Conservation (phyloP, 2,329 filamentous ascomycete species). For the Aplosporella prunicola region DNA sequence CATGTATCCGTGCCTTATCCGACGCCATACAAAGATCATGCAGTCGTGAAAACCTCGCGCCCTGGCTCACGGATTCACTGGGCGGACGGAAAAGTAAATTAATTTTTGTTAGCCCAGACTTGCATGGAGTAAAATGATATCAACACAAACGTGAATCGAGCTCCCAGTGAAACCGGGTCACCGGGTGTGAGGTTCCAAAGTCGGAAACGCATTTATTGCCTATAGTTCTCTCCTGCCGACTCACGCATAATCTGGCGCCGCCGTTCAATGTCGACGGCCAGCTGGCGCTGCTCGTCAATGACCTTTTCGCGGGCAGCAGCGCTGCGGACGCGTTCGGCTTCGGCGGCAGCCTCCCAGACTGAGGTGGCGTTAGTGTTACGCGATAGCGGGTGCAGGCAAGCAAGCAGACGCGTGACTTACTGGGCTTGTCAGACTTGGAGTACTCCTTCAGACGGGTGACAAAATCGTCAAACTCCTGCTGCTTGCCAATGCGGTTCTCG, state of each 20-base stretch:
- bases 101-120: too few species aligned
- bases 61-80: too few species aligned
- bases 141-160: too few species aligned
- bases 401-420: constrained; percentile 44
- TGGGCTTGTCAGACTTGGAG: constrained; percentile 83
- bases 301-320: constrained; percentile 17
- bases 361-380: too few species aligned
- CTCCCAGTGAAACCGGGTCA: too few species aligned
- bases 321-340: constrained; percentile 8
- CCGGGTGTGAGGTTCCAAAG: too few species aligned
- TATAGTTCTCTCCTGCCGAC: constrained; percentile 6
- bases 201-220: too few species aligned
- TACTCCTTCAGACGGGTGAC: constrained; percentile 76
- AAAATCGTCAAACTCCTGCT: constrained; percentile 86
- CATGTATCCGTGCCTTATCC: too few species aligned
- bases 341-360: constrained; percentile 13
- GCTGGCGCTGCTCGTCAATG: constrained; percentile 23
- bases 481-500: constrained; percentile 63
- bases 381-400: background rate
- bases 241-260: constrained; percentile 23
- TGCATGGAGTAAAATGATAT: too few species aligned
- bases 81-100: too few species aligned
- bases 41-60: too few species aligned
- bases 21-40: too few species aligned
- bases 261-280: constrained; percentile 24